Percentiles rank a stretch among this genome's conserved stretches.
phyloP scores from a whole-genome alignment of 2,329 filamentous ascomycete species.

The Chaetothyriales sp. region DNA sequence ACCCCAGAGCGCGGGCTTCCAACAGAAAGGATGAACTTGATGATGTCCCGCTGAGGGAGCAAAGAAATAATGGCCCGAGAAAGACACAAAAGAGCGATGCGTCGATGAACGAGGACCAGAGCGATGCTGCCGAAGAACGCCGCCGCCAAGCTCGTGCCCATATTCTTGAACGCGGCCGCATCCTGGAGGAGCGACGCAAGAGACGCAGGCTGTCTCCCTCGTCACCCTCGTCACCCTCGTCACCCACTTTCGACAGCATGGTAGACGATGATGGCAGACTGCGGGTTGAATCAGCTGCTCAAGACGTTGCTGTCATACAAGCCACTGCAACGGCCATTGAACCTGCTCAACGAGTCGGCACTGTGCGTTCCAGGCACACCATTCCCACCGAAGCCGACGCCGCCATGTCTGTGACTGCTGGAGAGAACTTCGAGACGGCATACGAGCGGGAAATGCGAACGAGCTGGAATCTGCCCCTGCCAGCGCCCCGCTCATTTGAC shows the following conservation, averaged over 20 bases:
- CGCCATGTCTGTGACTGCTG: background rate
- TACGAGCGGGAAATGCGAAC: slow-evolving; percentile 18
- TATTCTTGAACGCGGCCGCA: slow-evolving; percentile 27
- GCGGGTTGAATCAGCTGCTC: slow-evolving; percentile 1
- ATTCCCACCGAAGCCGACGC: background rate
- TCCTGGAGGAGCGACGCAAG: slow-evolving; percentile 26
- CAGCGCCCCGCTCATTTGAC: slow-evolving; percentile 8
- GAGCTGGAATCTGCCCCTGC: slow-evolving; percentile 16
- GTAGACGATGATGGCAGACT: slow-evolving; percentile 29
- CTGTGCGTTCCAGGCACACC: background rate
- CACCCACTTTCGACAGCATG: slow-evolving; percentile 28
- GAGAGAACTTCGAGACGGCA: slow-evolving; percentile 11
- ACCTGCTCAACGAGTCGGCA: background rate
- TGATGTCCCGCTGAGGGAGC: slow-evolving; percentile 35
- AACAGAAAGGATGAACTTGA: slow-evolving; percentile 16
- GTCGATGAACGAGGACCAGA: slow-evolving; percentile 33
- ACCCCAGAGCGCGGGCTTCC: slow-evolving; percentile 27
- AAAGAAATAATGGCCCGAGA: slow-evolving; percentile 21
- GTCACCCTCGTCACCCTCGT: background rate
- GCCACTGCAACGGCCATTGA: slow-evolving; percentile 1
- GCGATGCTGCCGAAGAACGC: slow-evolving; percentile 30
- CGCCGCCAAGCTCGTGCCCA: slow-evolving; percentile 31
- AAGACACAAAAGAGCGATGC: slow-evolving; percentile 24
- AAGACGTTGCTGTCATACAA: background rate
- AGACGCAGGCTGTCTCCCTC: slow-evolving; percentile 11